Base-by-base conservation (phyloP, 2,329 filamentous ascomycete genomes). In the Aciculosporium take region DNA sequence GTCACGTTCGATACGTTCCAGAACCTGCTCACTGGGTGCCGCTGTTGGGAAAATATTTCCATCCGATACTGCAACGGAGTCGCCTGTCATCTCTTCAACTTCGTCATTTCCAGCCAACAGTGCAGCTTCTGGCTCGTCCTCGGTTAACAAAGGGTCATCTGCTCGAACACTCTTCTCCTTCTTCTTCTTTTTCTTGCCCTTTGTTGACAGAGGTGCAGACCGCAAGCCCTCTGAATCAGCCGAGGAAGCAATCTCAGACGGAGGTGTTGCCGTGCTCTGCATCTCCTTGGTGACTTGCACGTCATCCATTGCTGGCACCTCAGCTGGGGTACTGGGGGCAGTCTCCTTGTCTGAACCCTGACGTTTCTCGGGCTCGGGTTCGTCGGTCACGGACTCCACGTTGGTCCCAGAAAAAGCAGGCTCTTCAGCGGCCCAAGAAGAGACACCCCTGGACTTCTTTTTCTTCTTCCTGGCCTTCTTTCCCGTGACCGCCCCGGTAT, bases 161-260 rank as follows among this genome's bases (percentile, higher is more conserved):
- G 46, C 17, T 8, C 30, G 43, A 20, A 44, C 24, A 33, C 41
- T 46, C 40, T 50, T 56, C 50, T 54, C 55, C 50, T 54, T 56
- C 15, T 35, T 40, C 18, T 46, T 37, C 31, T 42, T 43, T 10
- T 41, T 41, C 21, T 47, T 37, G 9, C 43, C 41, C 32, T 41
- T 44, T 1, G 37, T 39, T 24, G 40, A 33, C 24, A 29, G 9
- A 25, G 39, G 40, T 8, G 31, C 25, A 21, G 37, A 33, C 39
- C 12, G 42, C 27, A 31, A 10, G 29, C 42, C 42, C 28, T 47
- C 44, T 17, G 44, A 12, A 9, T 43, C 42, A 30, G 21, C 36
- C n/a, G 31, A 18, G 21, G 32, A 1, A 3, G 27, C 18, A 5
- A 12, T 15, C 6, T 46, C 42, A 12, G 17, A 5, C 10, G 9